Conservation (phyloP, 2,329 filamentous ascomycete species). For the Talaromyces amestolkiae region DNA sequence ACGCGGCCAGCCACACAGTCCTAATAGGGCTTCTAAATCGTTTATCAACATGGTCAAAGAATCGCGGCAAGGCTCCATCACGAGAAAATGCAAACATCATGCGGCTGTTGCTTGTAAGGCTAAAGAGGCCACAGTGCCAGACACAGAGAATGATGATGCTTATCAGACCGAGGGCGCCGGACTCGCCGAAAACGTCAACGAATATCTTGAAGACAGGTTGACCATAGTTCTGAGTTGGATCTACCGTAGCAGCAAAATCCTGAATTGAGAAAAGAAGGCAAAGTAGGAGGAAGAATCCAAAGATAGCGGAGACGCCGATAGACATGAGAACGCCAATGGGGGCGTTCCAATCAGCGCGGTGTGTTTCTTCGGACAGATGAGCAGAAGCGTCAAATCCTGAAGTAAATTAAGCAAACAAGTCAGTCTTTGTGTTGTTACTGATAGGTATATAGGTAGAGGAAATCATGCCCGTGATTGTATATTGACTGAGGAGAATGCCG, state of each 20-base stretch:
- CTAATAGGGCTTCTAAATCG: slow-evolving; percentile 7
- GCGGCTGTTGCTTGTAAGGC: slow-evolving; percentile 16
- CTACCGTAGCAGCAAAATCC: slow-evolving; percentile 10
- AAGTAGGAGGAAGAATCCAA: slow-evolving; percentile 15
- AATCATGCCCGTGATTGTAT: slow-evolving; percentile 17
- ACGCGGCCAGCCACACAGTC: slow-evolving; percentile 13
- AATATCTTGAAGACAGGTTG: slow-evolving; percentile 16
- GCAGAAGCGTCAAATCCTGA: slow-evolving; percentile 16
- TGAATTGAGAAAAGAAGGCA: slow-evolving; percentile 18
- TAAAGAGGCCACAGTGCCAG: slow-evolving; percentile 18
- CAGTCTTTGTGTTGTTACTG: neutral
- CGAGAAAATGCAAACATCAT: slow-evolving; percentile 19
- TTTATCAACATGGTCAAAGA: slow-evolving; percentile 16
- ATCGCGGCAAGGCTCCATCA: slow-evolving; percentile 12
- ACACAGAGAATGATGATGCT: slow-evolving; percentile 16
- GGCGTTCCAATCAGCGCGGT: slow-evolving; percentile 12
- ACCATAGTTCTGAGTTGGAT: slow-evolving; percentile 9
- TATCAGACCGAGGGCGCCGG: slow-evolving; percentile 14
- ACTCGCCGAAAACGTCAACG: slow-evolving; percentile 15
- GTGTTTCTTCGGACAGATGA: slow-evolving; percentile 17
- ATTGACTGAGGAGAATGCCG: slow-evolving; percentile 17
- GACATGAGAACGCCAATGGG: slow-evolving; percentile 15
- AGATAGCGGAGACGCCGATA: slow-evolving; percentile 15
- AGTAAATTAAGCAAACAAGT: neutral
- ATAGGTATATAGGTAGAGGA: neutral